A percentile compares a stretch with the other conserved stretches of the same genome.
phyloP scores from a whole-genome alignment of 495 filamentous ascomycete genomes.

The Hyaloscypha finlandica region DNA sequence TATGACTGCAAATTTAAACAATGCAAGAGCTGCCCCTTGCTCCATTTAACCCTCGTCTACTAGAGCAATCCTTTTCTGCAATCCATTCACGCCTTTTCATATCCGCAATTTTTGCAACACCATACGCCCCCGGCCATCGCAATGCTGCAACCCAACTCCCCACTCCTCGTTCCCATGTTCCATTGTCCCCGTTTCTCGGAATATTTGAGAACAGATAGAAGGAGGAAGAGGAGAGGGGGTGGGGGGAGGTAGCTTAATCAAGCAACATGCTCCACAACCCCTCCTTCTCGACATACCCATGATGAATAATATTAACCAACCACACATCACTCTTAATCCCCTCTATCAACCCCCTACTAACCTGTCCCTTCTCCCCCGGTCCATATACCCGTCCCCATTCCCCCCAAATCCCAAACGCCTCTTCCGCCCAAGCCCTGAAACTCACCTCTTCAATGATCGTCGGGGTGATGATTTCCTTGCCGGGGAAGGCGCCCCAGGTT shows the following conservation, averaged over 20 bases:
- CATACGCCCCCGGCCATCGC: no score
- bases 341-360: constrained; percentile 66
- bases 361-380: constrained; percentile 10
- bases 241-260: neutral
- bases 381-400: constrained; percentile 88
- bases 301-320: constrained; percentile 90
- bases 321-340: constrained; percentile 67
- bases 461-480: constrained; percentile 95
- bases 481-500: constrained; percentile 94
- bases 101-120: no score
- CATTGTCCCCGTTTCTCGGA: no score
- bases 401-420: constrained; percentile 92
- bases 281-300: constrained; percentile 69
- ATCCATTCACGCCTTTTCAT: no score
- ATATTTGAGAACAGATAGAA: no score
- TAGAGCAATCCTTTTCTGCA: no score
- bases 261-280: constrained; percentile 64
- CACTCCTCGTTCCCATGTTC: no score
- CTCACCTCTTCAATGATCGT: constrained; percentile 97
- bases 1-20: no score
- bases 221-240: no score
- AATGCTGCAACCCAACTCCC: no score
- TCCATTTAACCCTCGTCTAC: no score
- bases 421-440: constrained; percentile 93
- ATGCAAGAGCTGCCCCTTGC: no score